Evolutionary conservation across 345 rosid species (phyloP).

Genomic region (Rhodomyrtus tomentosa): DNA sequence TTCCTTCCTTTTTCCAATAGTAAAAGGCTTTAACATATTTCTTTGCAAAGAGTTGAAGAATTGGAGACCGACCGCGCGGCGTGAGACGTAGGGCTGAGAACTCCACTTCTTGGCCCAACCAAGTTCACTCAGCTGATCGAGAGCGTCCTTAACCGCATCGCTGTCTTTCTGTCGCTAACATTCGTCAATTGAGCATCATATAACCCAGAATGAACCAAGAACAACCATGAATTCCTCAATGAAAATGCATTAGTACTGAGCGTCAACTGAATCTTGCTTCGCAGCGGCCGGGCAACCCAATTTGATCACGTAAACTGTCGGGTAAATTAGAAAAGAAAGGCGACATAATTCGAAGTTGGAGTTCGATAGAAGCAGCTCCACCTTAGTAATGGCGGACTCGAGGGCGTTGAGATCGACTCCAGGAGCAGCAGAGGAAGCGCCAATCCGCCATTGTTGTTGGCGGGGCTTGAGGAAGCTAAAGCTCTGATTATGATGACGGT

Average conservation of each 20-base stretch:
- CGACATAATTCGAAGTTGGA: neutral
- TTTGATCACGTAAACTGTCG: neutral
- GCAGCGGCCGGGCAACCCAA: neutral
- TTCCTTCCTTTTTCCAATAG: neutral
- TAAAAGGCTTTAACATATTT: neutral
- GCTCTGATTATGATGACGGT: neutral
- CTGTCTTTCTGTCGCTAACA: slow-evolving; percentile 62
- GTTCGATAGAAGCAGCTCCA: neutral
- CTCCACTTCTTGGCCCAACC: slow-evolving; percentile 97
- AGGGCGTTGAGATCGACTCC: slow-evolving; percentile 48
- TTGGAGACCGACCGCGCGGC: slow-evolving; percentile 73
- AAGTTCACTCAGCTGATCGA: slow-evolving; percentile 46
- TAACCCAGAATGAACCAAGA: neutral
- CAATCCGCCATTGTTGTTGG: slow-evolving; percentile 2
- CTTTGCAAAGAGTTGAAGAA: neutral
- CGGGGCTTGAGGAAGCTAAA: neutral
- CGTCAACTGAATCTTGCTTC: neutral
- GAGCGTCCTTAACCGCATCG: slow-evolving; percentile 68
- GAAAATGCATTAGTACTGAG: neutral
- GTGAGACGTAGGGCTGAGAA: slow-evolving; percentile 89
- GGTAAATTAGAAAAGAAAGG: accelerated
- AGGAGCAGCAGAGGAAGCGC: slow-evolving; percentile 34
- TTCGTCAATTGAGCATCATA: neutral
- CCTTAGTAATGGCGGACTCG: slow-evolving; percentile 65
- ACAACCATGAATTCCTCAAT: neutral